A percentile compares a stretch with the other conserved stretches of the same genome.
These are phyloP conservation scores for Parastagonospora nodorum DNA, from an alignment of 2,329 filamentous ascomycete species.

Conservation along the genomic window DNA sequence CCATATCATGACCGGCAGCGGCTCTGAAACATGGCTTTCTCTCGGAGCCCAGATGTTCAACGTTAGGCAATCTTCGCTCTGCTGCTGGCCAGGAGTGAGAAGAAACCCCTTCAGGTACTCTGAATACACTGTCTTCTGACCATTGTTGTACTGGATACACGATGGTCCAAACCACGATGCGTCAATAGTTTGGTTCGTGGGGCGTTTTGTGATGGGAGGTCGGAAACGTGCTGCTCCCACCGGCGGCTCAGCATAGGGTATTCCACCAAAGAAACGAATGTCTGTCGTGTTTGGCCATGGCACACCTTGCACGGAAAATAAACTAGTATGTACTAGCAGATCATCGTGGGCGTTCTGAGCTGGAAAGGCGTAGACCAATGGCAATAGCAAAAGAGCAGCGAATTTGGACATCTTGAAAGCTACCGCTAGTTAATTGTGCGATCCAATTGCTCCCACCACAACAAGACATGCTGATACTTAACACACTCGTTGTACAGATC, in stretches of 20 bases:
- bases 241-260: constrained; percentile 26
- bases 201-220: constrained; percentile 20
- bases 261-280: constrained; percentile 24
- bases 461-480: constrained; percentile 1
- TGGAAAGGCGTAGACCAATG: constrained; percentile 4
- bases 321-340: constrained; percentile 20
- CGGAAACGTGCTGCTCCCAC: constrained; percentile 17
- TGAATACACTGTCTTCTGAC: constrained; percentile 23
- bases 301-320: constrained; percentile 21
- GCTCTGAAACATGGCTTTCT: constrained; percentile 8
- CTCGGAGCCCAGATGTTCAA: constrained; percentile 35
- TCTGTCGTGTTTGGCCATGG: constrained; percentile 23
- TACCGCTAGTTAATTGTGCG: not conserved
- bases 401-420: constrained; percentile 4
- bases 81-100: constrained; percentile 18
- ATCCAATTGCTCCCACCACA: not conserved
- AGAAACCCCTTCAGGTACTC: constrained; percentile 27
- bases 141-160: constrained; percentile 25
- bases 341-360: constrained; percentile 1
- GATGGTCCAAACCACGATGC: constrained; percentile 25
- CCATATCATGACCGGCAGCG: constrained; percentile 53
- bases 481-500: not conserved
- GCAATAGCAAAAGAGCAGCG: constrained; percentile 4
- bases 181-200: constrained; percentile 16
- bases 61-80: constrained; percentile 34